Conservation (phyloP, 352 stramenopile genomes). For the Globisporangium megalacanthum region DNA sequence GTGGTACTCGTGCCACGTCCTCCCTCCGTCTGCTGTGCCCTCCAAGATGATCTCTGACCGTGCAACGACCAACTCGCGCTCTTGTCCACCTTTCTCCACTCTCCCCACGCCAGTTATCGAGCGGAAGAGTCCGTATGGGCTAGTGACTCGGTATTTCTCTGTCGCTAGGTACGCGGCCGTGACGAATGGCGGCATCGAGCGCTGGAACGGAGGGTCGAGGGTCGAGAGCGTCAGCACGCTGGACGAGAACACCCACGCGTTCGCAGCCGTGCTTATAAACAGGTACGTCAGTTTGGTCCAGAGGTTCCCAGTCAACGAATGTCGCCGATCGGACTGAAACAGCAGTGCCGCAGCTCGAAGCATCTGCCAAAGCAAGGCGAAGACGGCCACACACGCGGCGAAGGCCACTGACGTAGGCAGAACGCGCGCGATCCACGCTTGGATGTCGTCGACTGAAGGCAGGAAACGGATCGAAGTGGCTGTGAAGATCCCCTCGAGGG, state of each 20-base stretch:
- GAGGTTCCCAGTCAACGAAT: background rate
- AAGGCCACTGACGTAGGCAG: conserved; percentile 22
- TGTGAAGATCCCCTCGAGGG: conserved; percentile 13
- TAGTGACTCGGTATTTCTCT: conserved; percentile 33
- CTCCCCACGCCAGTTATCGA: conserved; percentile 87
- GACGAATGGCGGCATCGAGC: conserved; percentile 24
- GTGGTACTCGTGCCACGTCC: conserved; percentile 68
- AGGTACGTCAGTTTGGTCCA: conserved; percentile 23
- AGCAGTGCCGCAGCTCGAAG: conserved; percentile 2
- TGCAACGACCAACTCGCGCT: conserved; percentile 52
- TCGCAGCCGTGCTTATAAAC: conserved; percentile 15
- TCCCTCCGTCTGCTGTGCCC: conserved; percentile 40
- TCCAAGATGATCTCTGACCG: conserved; percentile 89
- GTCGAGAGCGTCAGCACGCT: conserved; percentile 35
- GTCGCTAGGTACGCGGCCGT: conserved; percentile 22
- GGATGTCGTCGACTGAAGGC: conserved; percentile 30
- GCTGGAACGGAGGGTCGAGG: conserved; percentile 33
- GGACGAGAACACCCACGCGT: conserved; percentile 30
- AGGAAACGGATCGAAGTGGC: conserved; percentile 24
- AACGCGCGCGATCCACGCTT: conserved; percentile 35
- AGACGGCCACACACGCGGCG: conserved; percentile 8
- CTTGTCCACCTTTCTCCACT: conserved; percentile 13
- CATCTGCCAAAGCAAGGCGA: conserved; percentile 28
- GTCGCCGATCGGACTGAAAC: background rate
- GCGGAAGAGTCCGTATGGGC: conserved; percentile 86